Evolutionary conservation across 2,329 filamentous ascomycete genomes (phyloP), one percentile per base, ranked within the genome.

Genomic region (Amylocarpus encephaloides): DNA sequence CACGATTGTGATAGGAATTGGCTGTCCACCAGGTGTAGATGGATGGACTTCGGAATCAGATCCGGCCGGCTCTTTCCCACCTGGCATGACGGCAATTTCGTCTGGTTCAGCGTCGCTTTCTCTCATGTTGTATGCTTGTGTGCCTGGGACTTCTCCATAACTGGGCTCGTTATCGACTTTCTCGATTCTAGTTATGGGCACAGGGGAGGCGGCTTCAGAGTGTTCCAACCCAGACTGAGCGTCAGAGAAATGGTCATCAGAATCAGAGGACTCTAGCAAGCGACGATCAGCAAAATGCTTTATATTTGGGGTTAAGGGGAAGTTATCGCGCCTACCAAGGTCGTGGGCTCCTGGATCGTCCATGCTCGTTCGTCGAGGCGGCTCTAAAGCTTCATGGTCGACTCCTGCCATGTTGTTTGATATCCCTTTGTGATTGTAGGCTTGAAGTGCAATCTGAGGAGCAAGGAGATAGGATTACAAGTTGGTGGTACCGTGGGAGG

Each of bases 241-340:
- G 64, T 86, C 82, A 45, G 79, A 84, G 66, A 83, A 86, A 68
- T 85, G 82, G 58, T 86, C 82, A 41, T 85, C 82, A 26, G 80
- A 83, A 55, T 85, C 82, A 43, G 81, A 83, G 29, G 71, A 72
- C 52, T 77, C 77, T 68, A 65, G 35, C 45, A 15, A 10, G 34
- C 29, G n/a, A 39, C 5, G 33, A 39, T 60, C 46, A 58, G 52
- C 43, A 54, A 19, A 49, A 7, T 38, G 6, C 18, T 15, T 26
- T 32, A 34, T 15, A 19, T 19, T 10, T 13, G 35, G 32, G 40
- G 12, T 40, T 30, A 47, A 47, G 36, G 11, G 2, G 45, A 29
- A 50, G 39, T n/a, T 43, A 47, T 19, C 51, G 39, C 49, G 13
- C 30, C 16, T 69, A 83, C 80, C 75, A 53, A 82, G 69, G 50